These are phyloP conservation scores for Porphyrellus cyaneotinctus DNA, from an alignment of 768 basidiomycete genomes.

Conservation along the genomic window DNA sequence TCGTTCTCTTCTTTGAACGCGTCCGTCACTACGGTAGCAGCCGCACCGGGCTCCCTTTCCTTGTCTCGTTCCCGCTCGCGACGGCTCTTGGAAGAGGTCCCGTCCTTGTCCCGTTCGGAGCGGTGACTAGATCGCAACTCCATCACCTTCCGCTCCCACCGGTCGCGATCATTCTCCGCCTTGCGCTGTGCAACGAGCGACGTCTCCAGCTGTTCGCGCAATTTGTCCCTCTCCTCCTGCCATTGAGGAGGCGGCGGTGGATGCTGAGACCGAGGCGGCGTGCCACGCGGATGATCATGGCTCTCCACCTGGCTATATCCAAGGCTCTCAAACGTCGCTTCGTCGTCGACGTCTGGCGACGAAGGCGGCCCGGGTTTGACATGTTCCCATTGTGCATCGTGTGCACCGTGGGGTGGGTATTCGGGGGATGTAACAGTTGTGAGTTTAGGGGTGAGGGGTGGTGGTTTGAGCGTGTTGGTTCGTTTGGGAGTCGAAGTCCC, in stretches of 20 bases:
- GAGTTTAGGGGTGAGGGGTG: constrained; percentile 23
- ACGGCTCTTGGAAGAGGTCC: constrained; percentile 7
- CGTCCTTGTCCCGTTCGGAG: constrained; percentile 15
- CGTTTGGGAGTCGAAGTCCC: constrained; percentile 18
- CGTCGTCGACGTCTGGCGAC: constrained; percentile 19
- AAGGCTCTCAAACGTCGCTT: constrained; percentile 13
- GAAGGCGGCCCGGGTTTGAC: constrained; percentile 12
- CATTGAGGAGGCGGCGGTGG: background rate
- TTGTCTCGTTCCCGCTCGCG: constrained; percentile 20
- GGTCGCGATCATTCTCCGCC: constrained; percentile 16
- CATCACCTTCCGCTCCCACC: constrained; percentile 20
- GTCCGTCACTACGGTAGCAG: background rate
- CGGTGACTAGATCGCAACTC: constrained; percentile 14
- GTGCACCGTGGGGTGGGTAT: constrained; percentile 1
- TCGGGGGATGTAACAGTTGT: constrained; percentile 13
- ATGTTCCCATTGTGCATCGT: constrained; percentile 25
- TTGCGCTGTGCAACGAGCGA: constrained; percentile 13
- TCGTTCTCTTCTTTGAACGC: constrained; percentile 23
- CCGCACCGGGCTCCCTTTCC: constrained; percentile 5
- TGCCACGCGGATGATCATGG: background rate
- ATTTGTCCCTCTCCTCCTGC: constrained; percentile 10
- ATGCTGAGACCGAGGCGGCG: background rate
- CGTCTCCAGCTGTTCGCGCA: constrained; percentile 13
- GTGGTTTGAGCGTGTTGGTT: constrained; percentile 11
- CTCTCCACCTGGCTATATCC: constrained; percentile 21